Conservation (phyloP, 2,329 filamentous ascomycete genomes). For the Exophiala dermatitidis region DNA sequence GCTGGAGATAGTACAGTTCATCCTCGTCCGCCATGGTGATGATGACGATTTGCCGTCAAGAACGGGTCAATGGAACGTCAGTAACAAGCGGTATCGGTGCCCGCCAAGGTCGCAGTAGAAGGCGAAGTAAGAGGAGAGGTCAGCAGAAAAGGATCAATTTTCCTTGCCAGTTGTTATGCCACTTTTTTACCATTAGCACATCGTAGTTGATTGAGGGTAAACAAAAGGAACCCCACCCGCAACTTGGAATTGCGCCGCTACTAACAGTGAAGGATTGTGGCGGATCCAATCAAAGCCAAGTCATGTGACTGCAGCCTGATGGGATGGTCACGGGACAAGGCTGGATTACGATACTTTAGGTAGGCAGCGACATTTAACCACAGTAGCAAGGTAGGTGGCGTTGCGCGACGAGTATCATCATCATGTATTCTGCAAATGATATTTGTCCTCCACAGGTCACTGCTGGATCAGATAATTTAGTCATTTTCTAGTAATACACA, state of each 20-base stretch:
- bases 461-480: too few relatives aligned
- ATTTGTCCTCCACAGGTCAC: too few relatives aligned
- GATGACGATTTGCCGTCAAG: constrained; percentile 2
- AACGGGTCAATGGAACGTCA: not conserved
- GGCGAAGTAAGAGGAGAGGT: not conserved
- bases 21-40: constrained; percentile 40
- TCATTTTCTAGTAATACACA: too few relatives aligned
- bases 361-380: not conserved
- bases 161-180: not conserved
- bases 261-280: not conserved
- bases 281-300: not conserved
- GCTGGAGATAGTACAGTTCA: constrained; percentile 75
- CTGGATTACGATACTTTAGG: not conserved
- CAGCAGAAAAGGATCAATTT: not conserved
- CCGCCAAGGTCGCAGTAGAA: not conserved
- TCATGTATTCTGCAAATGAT: too few relatives aligned
- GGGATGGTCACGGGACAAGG: not conserved
- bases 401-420: not conserved
- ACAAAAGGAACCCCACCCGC: constrained; percentile 3
- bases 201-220: not conserved
- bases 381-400: not conserved
- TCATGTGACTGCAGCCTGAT: constrained; percentile 5
- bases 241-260: not conserved
- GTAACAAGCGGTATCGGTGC: not conserved
- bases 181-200: not conserved